Evolutionary conservation across 202 grass and related monocot genomes (phyloP), one percentile per base, ranked within the genome.

Genomic region (Saccharum hybrid): DNA sequence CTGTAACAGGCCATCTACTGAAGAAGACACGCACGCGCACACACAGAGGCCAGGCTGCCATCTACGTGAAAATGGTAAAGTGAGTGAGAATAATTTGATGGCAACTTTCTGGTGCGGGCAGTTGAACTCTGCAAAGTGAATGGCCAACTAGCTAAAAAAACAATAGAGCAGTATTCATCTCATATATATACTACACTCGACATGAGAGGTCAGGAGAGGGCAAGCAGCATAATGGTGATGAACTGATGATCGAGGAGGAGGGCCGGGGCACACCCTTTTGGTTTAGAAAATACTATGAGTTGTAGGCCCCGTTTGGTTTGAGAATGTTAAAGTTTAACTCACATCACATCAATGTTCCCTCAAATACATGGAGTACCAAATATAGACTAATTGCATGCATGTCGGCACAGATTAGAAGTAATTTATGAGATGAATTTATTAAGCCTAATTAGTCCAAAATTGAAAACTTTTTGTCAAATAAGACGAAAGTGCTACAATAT

Each of bases 41-140:
- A 28, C 26, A 28, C 26, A 28, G 26, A 45, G 48, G 23, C n/a
- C 70, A 59, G 7, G 63, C 48, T 51, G n/a, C 14, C 62, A 42
- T 48, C 10, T 26, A 41, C 59, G 78, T 38, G 57, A 65, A 63
- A 66, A 62, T 63, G 56, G 83, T 62, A 46, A 68, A 85, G 68
- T 52, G 26, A 63, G 84, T 57, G 51, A 67, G 73, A 83, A 79
- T 76, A 85, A 86, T 86, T 75, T 65, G 74, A 66, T 84, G 51
- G 36, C 49, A 80, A 80, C 80, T 83, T 86, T 90, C 37, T 68
- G 84, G 84, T 71, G 62, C 69, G 80, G 40, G 75, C 80, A 59
- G 84, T 72, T 80, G 83, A 83, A 74, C 74, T 71, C 57, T 26
- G 41, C 72, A 51, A 34, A 74, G 56, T 66, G 71, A 75, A 75